Evolutionary conservation across 208 protist species (phyloP), one percentile per base, ranked within the genome.

Genomic region (Wallacemonas sp.): DNA sequence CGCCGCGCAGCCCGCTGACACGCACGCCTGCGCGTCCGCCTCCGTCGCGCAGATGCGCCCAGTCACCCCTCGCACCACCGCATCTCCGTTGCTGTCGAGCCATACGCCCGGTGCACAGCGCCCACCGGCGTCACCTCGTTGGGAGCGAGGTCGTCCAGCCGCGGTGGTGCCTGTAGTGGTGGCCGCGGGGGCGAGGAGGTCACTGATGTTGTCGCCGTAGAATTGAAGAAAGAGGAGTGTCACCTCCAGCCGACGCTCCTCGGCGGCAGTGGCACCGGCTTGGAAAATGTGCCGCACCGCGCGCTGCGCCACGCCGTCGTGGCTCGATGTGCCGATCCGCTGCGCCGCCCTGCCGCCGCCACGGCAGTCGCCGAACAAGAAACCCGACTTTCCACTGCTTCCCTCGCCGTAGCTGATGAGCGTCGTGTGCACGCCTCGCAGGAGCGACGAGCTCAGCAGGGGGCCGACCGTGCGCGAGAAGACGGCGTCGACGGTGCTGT

Each of bases 291-390:
- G 27, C n/a, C 83, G 63, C 13, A 97, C 71, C 21, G 78, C 75
- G 26, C 87, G 70, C 8, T 83, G 87, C 15, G 87, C 84, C 30
- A 89, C 76, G 12, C 91, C 91, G 32, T 83, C 59, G 88, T 62
- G 89, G 90, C 33, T 91, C 44, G 1, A 89, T 96, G 61, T 84
- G 89, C 1, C 76, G 91, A 54, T 95, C 93, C n/a, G 88, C 92
- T 0, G 86, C 75, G 1, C 79, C 80, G 29, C 78, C 71, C 55
- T 89, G 83, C 0, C 93, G 91, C 52, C 81, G 92, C 59, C 80
- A 90, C 33, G 97, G 32, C 17, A 95, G 37, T 17, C 30, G 76
- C 80, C 80, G 64, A 81, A 76, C 34, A 92, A 63, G 10, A 82
- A 84, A 64, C 75, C 82, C 15, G 85, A 83, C 53, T 92, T 89